phyloP scores from a whole-genome alignment of 768 basidiomycete genomes.

The Obba rivulosa region DNA sequence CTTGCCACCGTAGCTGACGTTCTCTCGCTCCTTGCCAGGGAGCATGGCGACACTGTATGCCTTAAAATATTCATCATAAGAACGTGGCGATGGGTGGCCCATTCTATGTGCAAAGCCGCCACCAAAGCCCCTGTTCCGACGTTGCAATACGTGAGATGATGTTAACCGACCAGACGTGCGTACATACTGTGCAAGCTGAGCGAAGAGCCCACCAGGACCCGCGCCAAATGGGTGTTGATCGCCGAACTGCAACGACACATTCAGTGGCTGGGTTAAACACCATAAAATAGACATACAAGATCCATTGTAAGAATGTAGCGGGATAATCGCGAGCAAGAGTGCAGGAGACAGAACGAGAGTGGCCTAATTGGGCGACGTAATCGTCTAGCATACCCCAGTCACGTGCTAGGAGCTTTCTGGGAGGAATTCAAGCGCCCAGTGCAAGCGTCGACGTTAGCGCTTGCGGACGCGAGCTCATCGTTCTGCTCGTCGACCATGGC shows the following conservation, averaged over 20 bases:
- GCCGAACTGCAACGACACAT: conserved; percentile 30
- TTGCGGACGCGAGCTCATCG: background rate
- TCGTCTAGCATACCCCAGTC: background rate
- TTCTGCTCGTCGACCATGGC: conserved; percentile 19
- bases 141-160: conserved; percentile 3
- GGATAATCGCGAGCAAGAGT: background rate
- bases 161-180: conserved; percentile 1
- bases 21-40: conserved; percentile 78
- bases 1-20: conserved; percentile 96
- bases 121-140: conserved; percentile 43
- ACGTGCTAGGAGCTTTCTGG: background rate
- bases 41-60: conserved; percentile 96
- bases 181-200: conserved; percentile 59
- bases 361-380: background rate
- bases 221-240: conserved; percentile 31
- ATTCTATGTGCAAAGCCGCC: conserved; percentile 42
- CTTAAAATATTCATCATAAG: conserved; percentile 90
- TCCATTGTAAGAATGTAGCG: conserved; percentile 1
- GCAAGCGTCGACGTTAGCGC: too few relatives aligned
- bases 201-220: conserved; percentile 57
- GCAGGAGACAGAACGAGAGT: background rate
- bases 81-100: conserved; percentile 54
- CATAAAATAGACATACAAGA: background rate
- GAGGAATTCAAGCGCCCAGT: too few relatives aligned
- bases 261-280: background rate